A percentile compares a stretch with the other conserved stretches of the same genome.
phyloP scores from a whole-genome alignment of 345 rosid species.

The Viola odorata region DNA sequence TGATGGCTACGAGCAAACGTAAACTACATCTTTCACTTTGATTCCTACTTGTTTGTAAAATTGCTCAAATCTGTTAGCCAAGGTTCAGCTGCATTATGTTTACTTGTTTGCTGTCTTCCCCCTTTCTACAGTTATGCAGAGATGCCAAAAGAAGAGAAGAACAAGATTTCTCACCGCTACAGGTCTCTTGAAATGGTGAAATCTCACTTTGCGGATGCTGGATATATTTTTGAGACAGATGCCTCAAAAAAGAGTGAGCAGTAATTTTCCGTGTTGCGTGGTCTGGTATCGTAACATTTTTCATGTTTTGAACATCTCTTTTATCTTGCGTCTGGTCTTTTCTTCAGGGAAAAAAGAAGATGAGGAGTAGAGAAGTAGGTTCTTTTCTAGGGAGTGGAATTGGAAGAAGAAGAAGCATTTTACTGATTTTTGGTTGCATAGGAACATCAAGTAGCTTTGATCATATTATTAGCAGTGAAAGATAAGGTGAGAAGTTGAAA shows the following conservation, averaged over 20 bases:
- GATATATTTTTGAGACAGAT: slow-evolving; percentile 42
- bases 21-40: slow-evolving; percentile 7
- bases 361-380: slow-evolving; percentile 5
- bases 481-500: background rate
- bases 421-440: background rate
- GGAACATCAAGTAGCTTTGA: background rate
- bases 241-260: slow-evolving; percentile 6
- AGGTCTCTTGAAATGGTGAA: slow-evolving; percentile 67
- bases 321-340: background rate
- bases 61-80: background rate
- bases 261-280: background rate
- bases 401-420: background rate
- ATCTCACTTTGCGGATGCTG: slow-evolving; percentile 66
- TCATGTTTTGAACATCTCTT: too few species aligned
- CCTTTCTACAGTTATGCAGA: slow-evolving; percentile 56
- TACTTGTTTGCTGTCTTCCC: background rate
- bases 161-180: slow-evolving; percentile 84
- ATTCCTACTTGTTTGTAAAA: background rate
- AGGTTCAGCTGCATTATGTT: background rate
- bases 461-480: background rate
- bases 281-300: too few species aligned
- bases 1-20: slow-evolving; percentile 81
- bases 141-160: slow-evolving; percentile 92
- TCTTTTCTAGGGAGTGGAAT: background rate
- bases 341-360: slow-evolving; percentile 18